Evolutionary conservation across 2,329 filamentous ascomycete genomes (phyloP).

Genomic region (Beauveria varroae): DNA sequence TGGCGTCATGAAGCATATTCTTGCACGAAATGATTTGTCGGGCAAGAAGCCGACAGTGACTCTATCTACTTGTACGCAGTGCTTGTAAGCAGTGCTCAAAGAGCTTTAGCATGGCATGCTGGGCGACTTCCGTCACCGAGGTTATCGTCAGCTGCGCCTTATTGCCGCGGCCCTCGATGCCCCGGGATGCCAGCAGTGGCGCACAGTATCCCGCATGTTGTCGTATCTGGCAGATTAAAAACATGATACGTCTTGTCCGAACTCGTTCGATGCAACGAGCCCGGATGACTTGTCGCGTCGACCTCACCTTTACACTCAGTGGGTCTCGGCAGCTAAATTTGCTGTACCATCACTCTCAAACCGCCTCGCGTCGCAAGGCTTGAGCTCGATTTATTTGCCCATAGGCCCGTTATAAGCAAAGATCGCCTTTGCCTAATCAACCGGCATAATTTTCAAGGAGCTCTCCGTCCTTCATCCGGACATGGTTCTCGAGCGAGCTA

Average conservation of each 20-base stretch:
- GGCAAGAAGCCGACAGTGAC: not conserved
- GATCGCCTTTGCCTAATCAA: not conserved
- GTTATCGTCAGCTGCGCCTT: not conserved
- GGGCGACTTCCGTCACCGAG: conserved; percentile 2
- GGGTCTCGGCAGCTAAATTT: not conserved
- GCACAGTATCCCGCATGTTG: not conserved
- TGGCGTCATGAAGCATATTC: not conserved
- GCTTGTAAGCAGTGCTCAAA: not conserved
- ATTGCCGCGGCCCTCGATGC: not conserved
- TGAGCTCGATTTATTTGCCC: not conserved
- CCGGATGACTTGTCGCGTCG: not conserved
- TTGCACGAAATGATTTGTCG: not conserved
- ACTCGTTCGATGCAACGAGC: not conserved
- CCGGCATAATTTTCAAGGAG: not conserved
- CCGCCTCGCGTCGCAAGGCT: conserved; percentile 4
- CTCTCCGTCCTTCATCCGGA: not conserved
- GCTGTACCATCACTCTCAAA: not conserved
- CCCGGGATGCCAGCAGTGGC: not conserved
- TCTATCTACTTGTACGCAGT: not conserved
- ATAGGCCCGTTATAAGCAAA: not conserved
- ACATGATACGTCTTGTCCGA: not conserved
- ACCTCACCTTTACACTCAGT: not conserved
- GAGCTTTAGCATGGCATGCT: not conserved
- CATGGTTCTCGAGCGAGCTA: not conserved
- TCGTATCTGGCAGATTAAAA: not conserved